These are phyloP conservation scores for Straminergon stramineum DNA, from an alignment of 225 moss, liverwort and hornwort genomes.

Conservation along the genomic window DNA sequence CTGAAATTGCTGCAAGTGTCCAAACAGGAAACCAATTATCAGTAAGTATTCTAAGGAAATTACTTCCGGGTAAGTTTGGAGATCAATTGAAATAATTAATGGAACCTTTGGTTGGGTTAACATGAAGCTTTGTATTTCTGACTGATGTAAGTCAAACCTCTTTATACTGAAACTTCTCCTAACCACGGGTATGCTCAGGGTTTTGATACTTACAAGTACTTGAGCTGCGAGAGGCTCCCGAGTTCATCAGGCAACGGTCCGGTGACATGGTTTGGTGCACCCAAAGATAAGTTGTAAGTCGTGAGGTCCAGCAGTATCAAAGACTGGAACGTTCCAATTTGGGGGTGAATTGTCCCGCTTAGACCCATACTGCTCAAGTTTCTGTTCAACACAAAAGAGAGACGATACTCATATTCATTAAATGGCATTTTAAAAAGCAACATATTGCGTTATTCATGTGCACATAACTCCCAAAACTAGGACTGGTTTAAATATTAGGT, in stretches of 20 bases:
- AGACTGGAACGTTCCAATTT: conserved; percentile 26
- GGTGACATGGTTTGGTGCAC: not conserved
- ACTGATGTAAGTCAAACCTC: not conserved
- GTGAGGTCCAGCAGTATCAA: conserved; percentile 17
- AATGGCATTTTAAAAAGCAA: not conserved
- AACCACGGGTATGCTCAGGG: not conserved
- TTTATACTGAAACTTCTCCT: not conserved
- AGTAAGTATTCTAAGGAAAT: not conserved
- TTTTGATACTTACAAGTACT: conserved; percentile 18
- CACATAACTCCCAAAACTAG: not conserved
- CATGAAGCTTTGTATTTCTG: not conserved
- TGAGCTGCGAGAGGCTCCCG: conserved; percentile 12
- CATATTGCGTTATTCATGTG: not conserved
- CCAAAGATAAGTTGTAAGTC: conserved; percentile 27
- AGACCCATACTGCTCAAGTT: conserved; percentile 41
- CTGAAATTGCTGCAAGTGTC: conserved; percentile 27
- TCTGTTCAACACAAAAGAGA: not conserved
- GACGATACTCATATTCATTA: no score
- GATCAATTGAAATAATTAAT: not conserved
- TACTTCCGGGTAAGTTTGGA: not conserved
- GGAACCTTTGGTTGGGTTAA: not conserved
- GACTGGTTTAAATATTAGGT: not conserved
- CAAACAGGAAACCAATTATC: not conserved
- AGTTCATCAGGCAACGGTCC: conserved; percentile 33
- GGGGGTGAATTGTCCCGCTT: not conserved